Percentiles rank a stretch among this genome's conserved stretches.
phyloP scores from a whole-genome alignment of 2,329 filamentous ascomycete species.

The Colletotrichum brevisporum region DNA sequence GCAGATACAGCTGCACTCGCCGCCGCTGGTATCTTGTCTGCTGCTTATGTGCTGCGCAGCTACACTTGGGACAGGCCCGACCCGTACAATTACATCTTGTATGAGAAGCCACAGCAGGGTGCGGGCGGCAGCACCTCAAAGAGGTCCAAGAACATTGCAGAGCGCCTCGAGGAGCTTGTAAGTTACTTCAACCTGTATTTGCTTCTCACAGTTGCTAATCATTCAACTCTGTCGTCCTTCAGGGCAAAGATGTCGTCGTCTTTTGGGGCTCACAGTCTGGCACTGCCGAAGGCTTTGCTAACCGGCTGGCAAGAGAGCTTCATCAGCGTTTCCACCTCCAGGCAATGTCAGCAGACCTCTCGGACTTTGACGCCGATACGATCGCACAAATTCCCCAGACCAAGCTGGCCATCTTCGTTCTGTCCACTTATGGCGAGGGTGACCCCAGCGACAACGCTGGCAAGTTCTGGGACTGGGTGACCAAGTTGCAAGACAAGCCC shows the following conservation, averaged over 20 bases:
- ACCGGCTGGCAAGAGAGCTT: conserved; percentile 56
- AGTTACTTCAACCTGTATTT: background rate
- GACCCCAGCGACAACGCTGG: conserved; percentile 56
- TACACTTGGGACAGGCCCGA: conserved; percentile 64
- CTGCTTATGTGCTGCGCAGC: conserved; percentile 57
- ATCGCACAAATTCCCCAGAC: conserved; percentile 47
- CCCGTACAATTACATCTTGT: conserved; percentile 63
- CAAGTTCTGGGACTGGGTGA: conserved; percentile 49
- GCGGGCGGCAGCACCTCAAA: conserved; percentile 48
- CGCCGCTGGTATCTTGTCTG: conserved; percentile 44
- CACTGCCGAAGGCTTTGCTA: conserved; percentile 59
- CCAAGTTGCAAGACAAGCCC: conserved; percentile 38
- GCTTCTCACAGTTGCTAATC: background rate
- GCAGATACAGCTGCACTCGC: conserved; percentile 46
- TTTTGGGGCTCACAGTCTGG: conserved; percentile 66
- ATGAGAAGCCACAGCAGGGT: conserved; percentile 58
- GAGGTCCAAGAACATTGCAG: conserved; percentile 61
- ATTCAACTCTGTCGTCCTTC: too few species aligned
- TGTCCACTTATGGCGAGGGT: conserved; percentile 57
- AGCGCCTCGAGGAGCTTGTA: conserved; percentile 49
- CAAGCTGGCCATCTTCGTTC: conserved; percentile 52
- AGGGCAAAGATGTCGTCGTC: conserved; percentile 47
- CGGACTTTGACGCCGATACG: conserved; percentile 60
- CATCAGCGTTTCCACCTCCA: conserved; percentile 55
- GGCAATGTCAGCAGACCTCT: conserved; percentile 58